Evolutionary conservation across 805 yeast species (phyloP), one percentile per base, ranked within the genome.

Genomic region (Candida quercuum): DNA sequence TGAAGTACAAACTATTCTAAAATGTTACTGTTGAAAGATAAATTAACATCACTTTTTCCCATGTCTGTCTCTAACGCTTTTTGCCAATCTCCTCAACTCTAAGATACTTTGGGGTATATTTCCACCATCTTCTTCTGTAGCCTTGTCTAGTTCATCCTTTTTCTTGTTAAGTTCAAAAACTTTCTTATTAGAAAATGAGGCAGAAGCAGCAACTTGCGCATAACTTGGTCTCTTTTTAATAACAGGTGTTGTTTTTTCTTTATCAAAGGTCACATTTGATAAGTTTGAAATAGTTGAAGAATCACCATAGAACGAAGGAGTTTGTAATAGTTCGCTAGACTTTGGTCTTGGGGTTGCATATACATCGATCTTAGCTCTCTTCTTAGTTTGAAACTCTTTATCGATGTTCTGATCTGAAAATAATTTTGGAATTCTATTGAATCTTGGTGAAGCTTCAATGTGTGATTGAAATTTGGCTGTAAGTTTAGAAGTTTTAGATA

Each of bases 331-430:
- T 6, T 51, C 52, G 19, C 56, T 49, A 10, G 59, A 54, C 36
- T 53, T 54, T 6, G 57, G 56, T 37, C 54, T 49, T 34, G 59
- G 59, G 8, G 59, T 54, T 28, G 45, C 41, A 31, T 50, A 54
- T 18, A 51, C 46, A 9, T 50, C 47, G 28, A 49, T 33, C 24
- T 51, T 51, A 3, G 27, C 1, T 35, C 46, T 50, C n/a, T 29
- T 26, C 27, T 38, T 42, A 21, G 34, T 33, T n/a, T 41, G 36
- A 35, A 45, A 41, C 14, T 41, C 15, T 11, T 43, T 42, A 24
- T 35, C 37, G 19, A 43, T 25, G 10, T 24, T 35, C 12, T 42
- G 36, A 32, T 42, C 32, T n/a, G 56, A 51, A 12, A 42, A 18
- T 20, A 54, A 30, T 17, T 37, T 44, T n/a, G 59, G 57, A 3